Evolutionary conservation across 2,329 filamentous ascomycete genomes (phyloP).

Genomic region (Pseudocercospora cruenta): DNA sequence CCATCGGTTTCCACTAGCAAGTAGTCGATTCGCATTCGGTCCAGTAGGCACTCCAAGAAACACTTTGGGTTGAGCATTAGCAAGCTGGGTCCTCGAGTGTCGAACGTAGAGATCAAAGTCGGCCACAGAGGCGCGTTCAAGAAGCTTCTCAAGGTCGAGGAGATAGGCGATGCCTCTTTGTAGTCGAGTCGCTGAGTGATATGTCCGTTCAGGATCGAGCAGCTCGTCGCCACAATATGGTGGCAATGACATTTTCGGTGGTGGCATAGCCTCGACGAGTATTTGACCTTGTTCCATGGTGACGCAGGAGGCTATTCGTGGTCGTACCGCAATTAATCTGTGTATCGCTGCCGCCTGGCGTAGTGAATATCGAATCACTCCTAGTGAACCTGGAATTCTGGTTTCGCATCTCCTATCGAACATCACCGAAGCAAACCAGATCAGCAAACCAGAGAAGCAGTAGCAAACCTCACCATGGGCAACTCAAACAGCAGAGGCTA

Average conservation of each 20-base stretch:
- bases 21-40: slow-evolving; percentile 11
- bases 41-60: slow-evolving; percentile 4
- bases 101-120: slow-evolving; percentile 11
- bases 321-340: background rate
- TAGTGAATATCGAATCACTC: background rate
- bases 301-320: background rate
- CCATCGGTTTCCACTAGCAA: background rate
- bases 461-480: background rate
- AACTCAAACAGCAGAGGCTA: background rate
- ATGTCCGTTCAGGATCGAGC: background rate
- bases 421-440: background rate
- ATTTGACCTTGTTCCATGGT: background rate
- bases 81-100: background rate
- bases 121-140: background rate
- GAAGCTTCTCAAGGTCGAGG: background rate
- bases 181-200: background rate
- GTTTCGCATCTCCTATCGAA: background rate
- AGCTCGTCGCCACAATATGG: background rate
- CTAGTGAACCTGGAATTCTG: background rate
- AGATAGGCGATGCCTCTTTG: background rate
- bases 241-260: background rate
- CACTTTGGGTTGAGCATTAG: background rate
- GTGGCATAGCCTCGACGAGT: background rate
- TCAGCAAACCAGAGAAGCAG: background rate
- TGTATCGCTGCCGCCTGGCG: background rate